Evolutionary conservation across 106 monocot genomes (phyloP).

Genomic region (Cymbidium sinense): DNA sequence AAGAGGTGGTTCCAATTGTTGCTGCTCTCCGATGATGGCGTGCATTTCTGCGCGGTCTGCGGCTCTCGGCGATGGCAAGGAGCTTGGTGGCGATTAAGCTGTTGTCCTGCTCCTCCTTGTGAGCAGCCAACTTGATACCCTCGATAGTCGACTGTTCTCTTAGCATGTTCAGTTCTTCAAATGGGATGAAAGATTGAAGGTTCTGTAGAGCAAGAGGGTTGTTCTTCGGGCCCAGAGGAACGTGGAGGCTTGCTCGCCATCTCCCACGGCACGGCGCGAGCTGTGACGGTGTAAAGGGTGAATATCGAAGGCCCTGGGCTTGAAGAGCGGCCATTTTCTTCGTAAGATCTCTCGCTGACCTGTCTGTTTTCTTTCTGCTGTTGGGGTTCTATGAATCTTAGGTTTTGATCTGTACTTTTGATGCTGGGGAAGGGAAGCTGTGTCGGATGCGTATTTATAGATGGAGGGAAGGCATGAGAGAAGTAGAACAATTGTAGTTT

Average conservation of each 20-base stretch:
- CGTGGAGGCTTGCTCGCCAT: not conserved
- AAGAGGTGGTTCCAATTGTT: slow-evolving; percentile 78
- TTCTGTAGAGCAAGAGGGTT: not conserved
- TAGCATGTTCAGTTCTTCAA: too few species aligned
- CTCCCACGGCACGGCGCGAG: not conserved
- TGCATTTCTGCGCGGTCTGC: slow-evolving; percentile 84
- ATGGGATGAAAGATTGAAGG: slow-evolving; percentile 18
- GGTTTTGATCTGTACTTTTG: not conserved
- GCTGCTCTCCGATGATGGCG: slow-evolving; percentile 56
- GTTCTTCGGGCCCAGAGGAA: not conserved
- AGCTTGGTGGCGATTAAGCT: slow-evolving; percentile 18
- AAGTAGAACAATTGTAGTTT: too few species aligned
- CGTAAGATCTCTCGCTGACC: too few species aligned
- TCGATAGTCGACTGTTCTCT: not conserved
- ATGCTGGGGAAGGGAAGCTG: not conserved
- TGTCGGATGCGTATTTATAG: not conserved
- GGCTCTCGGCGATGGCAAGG: slow-evolving; percentile 54
- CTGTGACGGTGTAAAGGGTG: not conserved
- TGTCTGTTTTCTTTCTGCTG: too few species aligned
- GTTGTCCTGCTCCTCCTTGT: not conserved
- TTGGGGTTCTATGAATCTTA: too few species aligned
- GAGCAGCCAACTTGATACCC: not conserved
- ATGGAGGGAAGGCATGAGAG: too few species aligned
- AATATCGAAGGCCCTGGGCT: not conserved
- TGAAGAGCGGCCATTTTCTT: not conserved